These are phyloP conservation scores for Stemphylium beticola DNA, from an alignment of 2,329 filamentous ascomycete genomes.

Conservation along the genomic window DNA sequence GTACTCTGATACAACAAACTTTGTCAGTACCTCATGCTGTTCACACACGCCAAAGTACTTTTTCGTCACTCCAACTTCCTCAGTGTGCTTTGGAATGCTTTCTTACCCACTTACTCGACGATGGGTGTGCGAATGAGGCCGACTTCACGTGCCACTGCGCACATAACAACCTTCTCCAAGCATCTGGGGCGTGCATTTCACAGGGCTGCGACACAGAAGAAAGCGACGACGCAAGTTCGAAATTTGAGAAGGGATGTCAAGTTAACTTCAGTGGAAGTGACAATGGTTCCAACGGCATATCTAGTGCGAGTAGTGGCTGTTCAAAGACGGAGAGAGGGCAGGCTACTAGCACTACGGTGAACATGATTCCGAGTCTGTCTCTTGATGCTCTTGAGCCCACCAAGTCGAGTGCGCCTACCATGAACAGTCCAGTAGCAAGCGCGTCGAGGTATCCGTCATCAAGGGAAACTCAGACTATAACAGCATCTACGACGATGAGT, in stretches of 20 bases:
- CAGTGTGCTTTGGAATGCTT: conserved; percentile 28
- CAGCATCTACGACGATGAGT: neutral
- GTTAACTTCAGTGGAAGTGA: neutral
- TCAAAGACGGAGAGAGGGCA: neutral
- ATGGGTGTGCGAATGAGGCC: conserved; percentile 24
- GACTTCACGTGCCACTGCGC: conserved; percentile 31
- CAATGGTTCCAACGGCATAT: neutral
- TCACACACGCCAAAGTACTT: conserved; percentile 2
- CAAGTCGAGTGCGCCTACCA: neutral
- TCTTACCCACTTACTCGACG: conserved; percentile 18
- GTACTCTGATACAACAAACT: neutral
- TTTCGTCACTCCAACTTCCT: conserved; percentile 18
- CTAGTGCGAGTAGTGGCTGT: neutral
- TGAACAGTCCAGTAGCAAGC: neutral
- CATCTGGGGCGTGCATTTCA: conserved; percentile 17
- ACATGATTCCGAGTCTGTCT: neutral
- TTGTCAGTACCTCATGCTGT: conserved; percentile 10
- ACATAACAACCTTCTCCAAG: conserved; percentile 11
- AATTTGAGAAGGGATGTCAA: conserved; percentile 1
- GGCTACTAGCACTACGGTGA: neutral
- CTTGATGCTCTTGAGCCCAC: neutral
- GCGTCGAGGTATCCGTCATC: too few relatives aligned
- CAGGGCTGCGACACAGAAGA: conserved; percentile 14
- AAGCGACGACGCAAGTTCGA: conserved; percentile 10
- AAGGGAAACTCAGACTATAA: neutral